phyloP scores from a whole-genome alignment of 805 yeast genomes.

The Saturnispora galanensis region DNA sequence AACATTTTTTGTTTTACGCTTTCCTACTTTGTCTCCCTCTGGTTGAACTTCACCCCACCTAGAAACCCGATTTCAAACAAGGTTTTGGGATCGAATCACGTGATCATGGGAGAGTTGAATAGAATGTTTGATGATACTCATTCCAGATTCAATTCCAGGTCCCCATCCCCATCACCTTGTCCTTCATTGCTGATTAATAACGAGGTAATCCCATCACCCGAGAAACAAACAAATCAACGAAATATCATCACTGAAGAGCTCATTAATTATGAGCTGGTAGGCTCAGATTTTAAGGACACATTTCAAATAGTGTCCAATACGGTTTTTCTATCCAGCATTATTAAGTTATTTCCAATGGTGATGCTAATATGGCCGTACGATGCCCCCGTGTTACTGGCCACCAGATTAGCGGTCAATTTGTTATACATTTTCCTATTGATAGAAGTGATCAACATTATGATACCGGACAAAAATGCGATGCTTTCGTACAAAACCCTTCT shows the following conservation, averaged over 20 bases:
- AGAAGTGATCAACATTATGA: slow-evolving; percentile 26
- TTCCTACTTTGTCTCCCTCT: slow-evolving; percentile 10
- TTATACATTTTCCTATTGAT: slow-evolving; percentile 24
- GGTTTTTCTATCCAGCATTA: slow-evolving; percentile 63
- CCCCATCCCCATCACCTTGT: slow-evolving; percentile 6
- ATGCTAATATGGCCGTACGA: slow-evolving; percentile 98
- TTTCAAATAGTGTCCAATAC: slow-evolving; percentile 43
- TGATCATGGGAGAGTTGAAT: slow-evolving; percentile 2
- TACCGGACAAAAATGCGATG: slow-evolving; percentile 14
- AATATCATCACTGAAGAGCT: no score
- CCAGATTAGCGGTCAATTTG: slow-evolving; percentile 25
- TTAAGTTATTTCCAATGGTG: slow-evolving; percentile 78
- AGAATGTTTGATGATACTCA: neutral
- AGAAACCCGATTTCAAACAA: neutral
- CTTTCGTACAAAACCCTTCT: slow-evolving; percentile 5
- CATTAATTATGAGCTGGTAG: no score
- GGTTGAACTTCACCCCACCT: slow-evolving; percentile 17
- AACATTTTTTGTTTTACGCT: slow-evolving; percentile 11
- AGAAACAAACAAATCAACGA: no score
- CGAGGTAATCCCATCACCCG: no score
- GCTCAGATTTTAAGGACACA: slow-evolving; percentile 3
- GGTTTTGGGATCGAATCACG: slow-evolving; percentile 5
- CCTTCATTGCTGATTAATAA: neutral
- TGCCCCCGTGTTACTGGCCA: slow-evolving; percentile 42
- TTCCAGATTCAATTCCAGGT: neutral